Base-by-base conservation (phyloP, 805 yeast species). In the Wickerhamiella sorbophila region DNA sequence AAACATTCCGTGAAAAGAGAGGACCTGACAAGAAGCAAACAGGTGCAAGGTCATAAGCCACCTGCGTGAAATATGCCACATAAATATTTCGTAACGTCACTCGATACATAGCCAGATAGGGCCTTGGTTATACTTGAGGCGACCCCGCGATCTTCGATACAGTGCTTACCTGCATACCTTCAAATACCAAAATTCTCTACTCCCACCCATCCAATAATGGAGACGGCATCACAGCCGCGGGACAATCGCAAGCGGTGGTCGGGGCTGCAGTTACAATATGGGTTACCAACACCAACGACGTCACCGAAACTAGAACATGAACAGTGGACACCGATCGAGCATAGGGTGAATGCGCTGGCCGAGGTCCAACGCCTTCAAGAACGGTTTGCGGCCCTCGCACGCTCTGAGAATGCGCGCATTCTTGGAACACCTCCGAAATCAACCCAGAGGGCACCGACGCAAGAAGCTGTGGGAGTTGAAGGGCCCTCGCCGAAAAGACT, bases 371-470 rank as follows among this genome's bases (percentile, higher is more conserved):
- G 40, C 9, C 39, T 55, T 4, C 60, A 54, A 43, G 51, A 48
- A 16, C 48, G 50, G 40, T 43, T 56, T 4, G 48, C 47, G 36
- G 48, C 37, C 38, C 42, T 54, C 10, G 60, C 60, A 5, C 52
- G 60, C 12, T 38, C 52, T 4, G 56, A 52, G 27, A 56, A 56
- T 41, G 57, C 57, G 12, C 39, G 29, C 6, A 12, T 24, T 24
- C 12, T 24, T 8, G 29, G 29, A 24, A 24, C 29, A 8, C 29
- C 29, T 6, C 29, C 29, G 10, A 24, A 8, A 12, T 24, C 29
- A 6, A 24, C 6, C 12, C 10, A 12, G 12, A 6, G 29, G 12
- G 10, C 29, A 8, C 29, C 6, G 12, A 8, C 29, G 29, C 12
- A 8, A 8, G 29, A 24, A 24, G 29, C 10, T 8, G 29, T 6